Percentiles rank a stretch among this genome's conserved stretches.
phyloP scores from a whole-genome alignment of 805 yeast species.

The Isabelozyma gotoi region DNA sequence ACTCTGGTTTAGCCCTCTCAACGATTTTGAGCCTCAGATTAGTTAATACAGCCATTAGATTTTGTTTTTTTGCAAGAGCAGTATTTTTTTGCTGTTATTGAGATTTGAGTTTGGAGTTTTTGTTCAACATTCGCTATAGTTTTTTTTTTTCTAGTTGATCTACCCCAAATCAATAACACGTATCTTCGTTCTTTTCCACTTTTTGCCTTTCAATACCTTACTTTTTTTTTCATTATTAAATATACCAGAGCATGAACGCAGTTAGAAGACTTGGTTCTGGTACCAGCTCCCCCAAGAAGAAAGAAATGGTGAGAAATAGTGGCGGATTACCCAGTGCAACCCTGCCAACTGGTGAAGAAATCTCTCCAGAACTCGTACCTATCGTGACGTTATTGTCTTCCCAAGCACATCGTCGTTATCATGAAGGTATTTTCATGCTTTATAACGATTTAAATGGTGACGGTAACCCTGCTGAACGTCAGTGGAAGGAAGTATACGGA shows the following conservation, averaged over 20 bases:
- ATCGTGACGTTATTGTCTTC: slow-evolving; percentile 73
- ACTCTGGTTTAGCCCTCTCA: no score
- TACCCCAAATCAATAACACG: no score
- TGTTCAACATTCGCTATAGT: not conserved
- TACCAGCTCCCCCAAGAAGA: slow-evolving; percentile 7
- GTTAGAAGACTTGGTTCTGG: slow-evolving; percentile 4
- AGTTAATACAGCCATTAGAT: no score
- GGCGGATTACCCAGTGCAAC: not conserved
- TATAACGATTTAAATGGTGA: slow-evolving; percentile 75
- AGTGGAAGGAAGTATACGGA: slow-evolving; percentile 93
- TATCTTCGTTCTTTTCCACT: not conserved
- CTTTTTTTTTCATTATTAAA: no score
- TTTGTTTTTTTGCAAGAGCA: no score
- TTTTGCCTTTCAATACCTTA: not conserved
- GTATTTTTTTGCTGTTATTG: no score
- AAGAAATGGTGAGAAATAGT: slow-evolving; percentile 2
- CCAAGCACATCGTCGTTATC: slow-evolving; percentile 71
- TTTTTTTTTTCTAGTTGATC: not conserved
- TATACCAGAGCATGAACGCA: slow-evolving; percentile 3
- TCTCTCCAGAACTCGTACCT: slow-evolving; percentile 58
- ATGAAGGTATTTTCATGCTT: slow-evolving; percentile 74
- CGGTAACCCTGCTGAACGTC: slow-evolving; percentile 80
- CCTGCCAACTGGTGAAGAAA: slow-evolving; percentile 16
- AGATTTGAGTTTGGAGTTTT: not conserved
- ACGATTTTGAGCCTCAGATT: no score